phyloP scores from a whole-genome alignment of 2,329 filamentous ascomycete species.

The Penicillium sp. region DNA sequence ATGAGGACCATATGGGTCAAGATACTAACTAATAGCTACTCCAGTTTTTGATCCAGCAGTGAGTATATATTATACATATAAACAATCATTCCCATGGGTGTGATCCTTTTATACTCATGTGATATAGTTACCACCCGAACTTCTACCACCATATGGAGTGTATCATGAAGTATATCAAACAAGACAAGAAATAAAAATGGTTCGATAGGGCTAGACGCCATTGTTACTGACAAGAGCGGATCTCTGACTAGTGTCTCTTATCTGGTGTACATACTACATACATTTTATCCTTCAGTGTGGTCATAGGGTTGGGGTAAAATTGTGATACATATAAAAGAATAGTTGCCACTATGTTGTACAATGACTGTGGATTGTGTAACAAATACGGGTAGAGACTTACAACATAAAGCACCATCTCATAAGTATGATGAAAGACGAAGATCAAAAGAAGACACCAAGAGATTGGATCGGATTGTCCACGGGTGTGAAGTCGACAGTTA shows the following conservation, averaged over 20 bases:
- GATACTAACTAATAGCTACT: too few species aligned
- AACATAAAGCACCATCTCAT: not conserved
- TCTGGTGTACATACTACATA: not conserved
- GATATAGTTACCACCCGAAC: not conserved
- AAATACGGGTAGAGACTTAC: not conserved
- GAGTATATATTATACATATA: not conserved
- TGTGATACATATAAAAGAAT: not conserved
- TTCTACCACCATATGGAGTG: too few species aligned
- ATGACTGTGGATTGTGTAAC: not conserved
- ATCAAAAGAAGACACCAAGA: not conserved
- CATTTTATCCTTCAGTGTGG: too few species aligned
- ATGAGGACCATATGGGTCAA: not conserved
- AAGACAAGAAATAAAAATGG: too few species aligned
- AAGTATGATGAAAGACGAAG: not conserved
- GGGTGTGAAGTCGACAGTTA: not conserved
- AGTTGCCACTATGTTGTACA: not conserved
- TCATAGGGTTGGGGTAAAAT: not conserved
- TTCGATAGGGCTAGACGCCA: not conserved
- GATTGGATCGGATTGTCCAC: conserved; percentile 6
- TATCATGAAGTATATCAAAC: not conserved
- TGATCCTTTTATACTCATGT: not conserved
- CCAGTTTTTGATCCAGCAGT: not conserved
- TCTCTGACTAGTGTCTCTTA: not conserved
- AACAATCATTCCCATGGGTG: not conserved
- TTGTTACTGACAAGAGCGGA: not conserved